phyloP scores from a whole-genome alignment of 495 filamentous ascomycete genomes.

The Trichodelitschia bisporula region DNA sequence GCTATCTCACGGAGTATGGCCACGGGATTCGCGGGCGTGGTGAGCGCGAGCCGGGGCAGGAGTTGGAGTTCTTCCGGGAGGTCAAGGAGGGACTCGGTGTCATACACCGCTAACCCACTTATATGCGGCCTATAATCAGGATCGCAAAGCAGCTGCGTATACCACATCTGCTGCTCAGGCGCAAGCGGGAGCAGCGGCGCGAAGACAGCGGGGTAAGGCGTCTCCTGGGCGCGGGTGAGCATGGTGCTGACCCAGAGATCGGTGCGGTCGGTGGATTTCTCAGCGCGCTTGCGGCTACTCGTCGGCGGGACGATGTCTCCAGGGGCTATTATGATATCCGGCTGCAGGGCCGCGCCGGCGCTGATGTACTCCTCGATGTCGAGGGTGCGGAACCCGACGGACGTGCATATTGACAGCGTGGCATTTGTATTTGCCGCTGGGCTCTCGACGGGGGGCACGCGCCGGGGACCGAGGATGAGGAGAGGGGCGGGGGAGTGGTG shows the following conservation, averaged over 20 bases:
- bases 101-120: slow-evolving; percentile 73
- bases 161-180: slow-evolving; percentile 48
- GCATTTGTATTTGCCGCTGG: slow-evolving; percentile 48
- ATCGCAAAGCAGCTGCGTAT: slow-evolving; percentile 41
- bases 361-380: slow-evolving; percentile 39
- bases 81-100: slow-evolving; percentile 39
- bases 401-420: slow-evolving; percentile 55
- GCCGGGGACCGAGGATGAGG: slow-evolving; percentile 54
- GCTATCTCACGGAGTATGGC: slow-evolving; percentile 45
- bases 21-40: slow-evolving; percentile 41
- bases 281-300: slow-evolving; percentile 35
- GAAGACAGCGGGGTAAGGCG: slow-evolving; percentile 26
- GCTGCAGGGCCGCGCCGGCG: slow-evolving; percentile 32
- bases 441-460: slow-evolving; percentile 47
- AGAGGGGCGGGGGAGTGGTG: slow-evolving; percentile 25
- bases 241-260: slow-evolving; percentile 45
- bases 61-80: slow-evolving; percentile 28
- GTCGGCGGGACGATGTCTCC: slow-evolving; percentile 46
- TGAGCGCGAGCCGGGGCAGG: slow-evolving; percentile 51
- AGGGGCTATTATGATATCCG: slow-evolving; percentile 61
- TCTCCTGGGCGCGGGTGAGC: slow-evolving; percentile 14
- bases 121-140: no score
- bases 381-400: slow-evolving; percentile 54
- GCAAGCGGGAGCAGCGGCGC: slow-evolving; percentile 59
- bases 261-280: slow-evolving; percentile 69